These are phyloP conservation scores for Tilletiopsis washingtonensis DNA, from an alignment of 1,284 basidiomycete species.

Conservation along the genomic window DNA sequence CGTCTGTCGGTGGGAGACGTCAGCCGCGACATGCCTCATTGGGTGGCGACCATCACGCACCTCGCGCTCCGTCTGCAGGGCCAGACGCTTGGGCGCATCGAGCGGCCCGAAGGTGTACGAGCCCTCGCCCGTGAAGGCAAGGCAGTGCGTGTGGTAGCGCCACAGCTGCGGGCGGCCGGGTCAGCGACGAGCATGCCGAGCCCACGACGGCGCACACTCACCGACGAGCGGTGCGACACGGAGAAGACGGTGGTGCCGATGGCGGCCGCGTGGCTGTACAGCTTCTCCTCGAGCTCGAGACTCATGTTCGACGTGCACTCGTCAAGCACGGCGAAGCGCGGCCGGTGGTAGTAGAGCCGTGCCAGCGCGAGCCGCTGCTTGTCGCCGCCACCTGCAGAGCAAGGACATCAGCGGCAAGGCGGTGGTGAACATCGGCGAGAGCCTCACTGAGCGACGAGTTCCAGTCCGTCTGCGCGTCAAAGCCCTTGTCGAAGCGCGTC, in stretches of 20 bases:
- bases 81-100: constrained; percentile 81
- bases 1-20: constrained; percentile 32
- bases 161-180: constrained; percentile 63
- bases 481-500: constrained; percentile 82
- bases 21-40: too few species aligned
- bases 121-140: constrained; percentile 51
- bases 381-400: too few species aligned
- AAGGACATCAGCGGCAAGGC: too few species aligned
- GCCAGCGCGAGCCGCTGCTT: constrained; percentile 86
- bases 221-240: constrained; percentile 42
- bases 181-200: neutral
- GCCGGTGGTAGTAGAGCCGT: constrained; percentile 86
- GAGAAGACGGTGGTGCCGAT: constrained; percentile 47
- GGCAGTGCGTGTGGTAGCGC: constrained; percentile 64
- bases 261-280: constrained; percentile 86
- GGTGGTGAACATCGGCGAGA: too few species aligned
- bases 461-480: constrained; percentile 84
- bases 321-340: constrained; percentile 94
- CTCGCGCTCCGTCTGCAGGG: constrained; percentile 80
- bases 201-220: neutral
- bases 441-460: constrained; percentile 78
- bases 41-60: too few species aligned
- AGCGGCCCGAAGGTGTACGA: constrained; percentile 69
- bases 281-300: constrained; percentile 79
- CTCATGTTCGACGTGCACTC: constrained; percentile 93